A percentile compares a stretch with the other conserved stretches of the same genome.
These are phyloP conservation scores for Rosa multiflora DNA, from an alignment of 306 rosid genomes.

Conservation along the genomic window DNA sequence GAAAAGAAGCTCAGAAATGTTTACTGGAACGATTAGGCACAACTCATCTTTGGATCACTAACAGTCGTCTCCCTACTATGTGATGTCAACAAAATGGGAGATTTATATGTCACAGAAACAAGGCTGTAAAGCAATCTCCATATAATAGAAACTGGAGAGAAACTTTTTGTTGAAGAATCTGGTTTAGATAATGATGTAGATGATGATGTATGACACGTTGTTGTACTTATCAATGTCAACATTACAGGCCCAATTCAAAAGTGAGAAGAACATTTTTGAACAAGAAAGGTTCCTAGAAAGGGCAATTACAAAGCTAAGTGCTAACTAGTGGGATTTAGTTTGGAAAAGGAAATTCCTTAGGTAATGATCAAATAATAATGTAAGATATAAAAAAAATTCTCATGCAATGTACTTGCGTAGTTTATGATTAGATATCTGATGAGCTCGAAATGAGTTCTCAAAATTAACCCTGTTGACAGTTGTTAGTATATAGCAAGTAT, in stretches of 20 bases:
- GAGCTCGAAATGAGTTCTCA: too few species aligned
- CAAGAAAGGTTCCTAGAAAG: not conserved
- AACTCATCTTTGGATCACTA: not conserved
- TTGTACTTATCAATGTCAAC: not conserved
- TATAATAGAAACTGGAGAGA: not conserved
- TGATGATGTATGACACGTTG: not conserved
- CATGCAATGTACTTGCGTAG: too few species aligned
- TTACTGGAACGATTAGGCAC: not conserved
- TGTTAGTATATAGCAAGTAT: too few species aligned
- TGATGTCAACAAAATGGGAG: not conserved
- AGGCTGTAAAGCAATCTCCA: not conserved
- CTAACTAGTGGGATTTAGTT: not conserved
- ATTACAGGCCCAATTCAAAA: not conserved
- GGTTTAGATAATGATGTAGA: conserved; percentile 3
- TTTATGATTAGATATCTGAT: too few species aligned
- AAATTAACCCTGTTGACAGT: too few species aligned
- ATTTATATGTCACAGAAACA: not conserved
- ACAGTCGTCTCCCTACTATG: not conserved
- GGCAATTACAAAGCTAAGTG: not conserved
- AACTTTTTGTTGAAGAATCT: conserved; percentile 1
- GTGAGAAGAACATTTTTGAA: not conserved
- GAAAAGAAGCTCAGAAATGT: not conserved
- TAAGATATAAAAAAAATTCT: too few species aligned
- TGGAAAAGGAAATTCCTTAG: not conserved
- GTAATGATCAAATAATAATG: too few species aligned